Conservation (phyloP, 2,329 filamentous ascomycete genomes). For the Penicillium polonicum region DNA sequence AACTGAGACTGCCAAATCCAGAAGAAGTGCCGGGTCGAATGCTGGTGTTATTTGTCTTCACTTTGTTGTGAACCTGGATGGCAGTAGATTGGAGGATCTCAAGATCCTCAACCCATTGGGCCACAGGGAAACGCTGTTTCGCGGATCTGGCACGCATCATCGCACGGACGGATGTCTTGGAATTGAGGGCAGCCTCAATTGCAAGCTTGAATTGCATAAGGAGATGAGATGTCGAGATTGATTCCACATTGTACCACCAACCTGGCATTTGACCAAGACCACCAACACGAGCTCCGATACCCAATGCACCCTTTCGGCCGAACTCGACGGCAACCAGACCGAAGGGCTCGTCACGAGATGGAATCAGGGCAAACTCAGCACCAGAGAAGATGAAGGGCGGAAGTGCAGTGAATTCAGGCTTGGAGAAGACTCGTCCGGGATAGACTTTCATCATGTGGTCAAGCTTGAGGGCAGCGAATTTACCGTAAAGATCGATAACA, state of each 20-base stretch:
- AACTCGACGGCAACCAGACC: slow-evolving; percentile 68
- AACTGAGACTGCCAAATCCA: slow-evolving; percentile 41
- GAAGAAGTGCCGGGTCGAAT: slow-evolving; percentile 42
- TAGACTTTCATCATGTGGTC: slow-evolving; percentile 64
- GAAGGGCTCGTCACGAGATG: slow-evolving; percentile 67
- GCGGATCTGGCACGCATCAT: slow-evolving; percentile 65
- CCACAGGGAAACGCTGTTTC: slow-evolving; percentile 66
- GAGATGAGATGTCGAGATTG: slow-evolving; percentile 61
- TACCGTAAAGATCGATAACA: slow-evolving; percentile 68
- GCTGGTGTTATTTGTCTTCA: slow-evolving; percentile 33
- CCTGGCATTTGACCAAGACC: slow-evolving; percentile 68
- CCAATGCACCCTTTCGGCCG: slow-evolving; percentile 65
- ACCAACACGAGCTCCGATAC: slow-evolving; percentile 65
- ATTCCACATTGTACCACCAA: slow-evolving; percentile 70
- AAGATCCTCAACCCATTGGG: slow-evolving; percentile 65
- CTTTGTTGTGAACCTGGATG: slow-evolving; percentile 55
- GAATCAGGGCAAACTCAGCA: slow-evolving; percentile 67
- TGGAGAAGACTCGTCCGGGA: slow-evolving; percentile 64
- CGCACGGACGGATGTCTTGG: slow-evolving; percentile 55
- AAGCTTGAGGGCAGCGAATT: slow-evolving; percentile 65
- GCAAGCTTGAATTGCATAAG: slow-evolving; percentile 65
- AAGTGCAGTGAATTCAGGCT: slow-evolving; percentile 65
- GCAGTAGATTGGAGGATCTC: slow-evolving; percentile 61
- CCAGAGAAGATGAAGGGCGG: slow-evolving; percentile 67
- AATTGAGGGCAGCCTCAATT: slow-evolving; percentile 60